Evolutionary conservation across 1,284 basidiomycete species (phyloP), one percentile per base, ranked within the genome.

Genomic region (Violaceomyces palustris): DNA sequence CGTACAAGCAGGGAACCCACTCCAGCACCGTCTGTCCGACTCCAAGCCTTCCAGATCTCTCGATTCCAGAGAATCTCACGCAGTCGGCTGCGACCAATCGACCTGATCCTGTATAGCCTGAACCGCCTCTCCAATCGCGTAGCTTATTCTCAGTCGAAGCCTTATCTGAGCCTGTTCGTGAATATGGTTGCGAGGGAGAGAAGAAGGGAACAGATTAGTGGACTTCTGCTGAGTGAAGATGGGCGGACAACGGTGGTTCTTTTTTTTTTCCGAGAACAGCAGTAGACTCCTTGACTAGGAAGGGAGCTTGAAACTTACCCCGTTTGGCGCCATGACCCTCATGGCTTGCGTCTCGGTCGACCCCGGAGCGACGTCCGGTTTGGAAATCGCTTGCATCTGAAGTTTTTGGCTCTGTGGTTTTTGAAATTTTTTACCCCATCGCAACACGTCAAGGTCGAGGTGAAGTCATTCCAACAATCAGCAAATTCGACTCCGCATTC

Each of bases 321-420:
- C 90, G 4, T 80, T 80, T 6, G 89, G 89, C 7, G 87, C 89
- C 39, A 90, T 80, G 23, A 99, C 83, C 9, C 91, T 81, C 84
- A 99, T 85, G 67, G 93, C 89, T 74, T 98, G 94, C 14, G 90
- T 94, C 75, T 96, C 93, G 15, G 82, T 81, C 8, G 82, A 76
- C 1, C 89, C 90, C 0, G 89, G 85, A 12, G 75, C 77, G 19
- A 98, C 79, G 41, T 83, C 83, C 9, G 85, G 76, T 74, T 85
- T 91, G 7, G 89, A 91, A 84, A 98, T 97, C 5, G 93, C 88
- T 48, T 91, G 81, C 93, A 99, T 98, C 73, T 97, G 92, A 46
- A 99, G 75, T 73, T 96, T 92, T 77, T 97, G 93, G 0, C 90
- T 90, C n/a, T n/a, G n/a, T n/a, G n/a, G 90, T 94, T n/a, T n/a